Evolutionary conservation across 2,329 filamentous ascomycete genomes (phyloP).

Genomic region (Colletotrichum tabaci): DNA sequence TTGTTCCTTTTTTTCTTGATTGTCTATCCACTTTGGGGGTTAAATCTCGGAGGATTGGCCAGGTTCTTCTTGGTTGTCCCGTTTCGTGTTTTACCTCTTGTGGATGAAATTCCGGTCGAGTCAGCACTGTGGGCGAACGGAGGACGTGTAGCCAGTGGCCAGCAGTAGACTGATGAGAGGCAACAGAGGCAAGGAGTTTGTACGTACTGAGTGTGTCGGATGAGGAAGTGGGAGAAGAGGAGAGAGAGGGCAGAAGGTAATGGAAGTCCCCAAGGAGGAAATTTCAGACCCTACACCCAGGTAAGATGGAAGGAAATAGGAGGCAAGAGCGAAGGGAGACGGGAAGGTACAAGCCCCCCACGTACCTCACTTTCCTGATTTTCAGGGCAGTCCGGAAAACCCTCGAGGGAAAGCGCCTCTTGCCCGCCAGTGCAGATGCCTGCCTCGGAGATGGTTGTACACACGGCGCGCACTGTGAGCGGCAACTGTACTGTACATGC

Average conservation of each 20-base stretch:
- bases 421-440: constrained; percentile 17
- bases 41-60: constrained; percentile 35
- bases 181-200: constrained; percentile 42
- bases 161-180: constrained; percentile 5
- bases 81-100: constrained; percentile 39
- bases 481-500: constrained; percentile 27
- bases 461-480: constrained; percentile 35
- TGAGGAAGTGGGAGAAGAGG: background rate
- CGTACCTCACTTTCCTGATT: constrained; percentile 24
- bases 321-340: constrained; percentile 1
- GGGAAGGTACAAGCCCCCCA: constrained; percentile 26
- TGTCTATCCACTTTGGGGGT: constrained; percentile 32
- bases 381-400: constrained; percentile 31
- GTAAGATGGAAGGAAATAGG: constrained; percentile 34
- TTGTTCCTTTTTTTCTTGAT: constrained; percentile 13
- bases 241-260: constrained; percentile 13
- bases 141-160: background rate
- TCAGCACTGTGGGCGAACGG: constrained; percentile 20
- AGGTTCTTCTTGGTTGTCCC: background rate
- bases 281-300: constrained; percentile 18
- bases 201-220: constrained; percentile 21
- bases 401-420: constrained; percentile 23
- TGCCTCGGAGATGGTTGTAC: constrained; percentile 33
- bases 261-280: constrained; percentile 25
- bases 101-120: constrained; percentile 39